Evolutionary conservation across 176 grass and related monocot genomes (phyloP).

Genomic region (Eragrostis nindensis): DNA sequence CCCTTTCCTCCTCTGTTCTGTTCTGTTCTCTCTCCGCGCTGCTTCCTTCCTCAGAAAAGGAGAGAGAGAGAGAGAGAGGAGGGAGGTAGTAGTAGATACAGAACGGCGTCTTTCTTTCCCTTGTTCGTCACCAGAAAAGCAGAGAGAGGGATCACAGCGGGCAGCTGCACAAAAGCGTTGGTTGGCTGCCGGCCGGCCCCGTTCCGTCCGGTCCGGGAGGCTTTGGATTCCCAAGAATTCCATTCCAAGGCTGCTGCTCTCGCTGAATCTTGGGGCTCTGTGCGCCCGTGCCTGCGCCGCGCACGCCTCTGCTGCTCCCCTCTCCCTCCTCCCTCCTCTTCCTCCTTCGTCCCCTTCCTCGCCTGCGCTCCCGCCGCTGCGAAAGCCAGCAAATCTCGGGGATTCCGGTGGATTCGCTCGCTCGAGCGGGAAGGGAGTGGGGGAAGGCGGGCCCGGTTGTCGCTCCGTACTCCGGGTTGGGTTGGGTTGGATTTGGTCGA

Average conservation of each 20-base stretch:
- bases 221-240: conserved; percentile 51
- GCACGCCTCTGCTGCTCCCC: background rate
- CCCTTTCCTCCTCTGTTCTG: too few relatives aligned
- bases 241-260: conserved; percentile 10
- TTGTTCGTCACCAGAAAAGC: conserved; percentile 13
- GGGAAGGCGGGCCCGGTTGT: background rate
- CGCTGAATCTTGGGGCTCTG: conserved; percentile 34
- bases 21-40: background rate
- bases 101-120: conserved; percentile 11
- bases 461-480: background rate
- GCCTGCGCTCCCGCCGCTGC: background rate
- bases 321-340: background rate
- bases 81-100: background rate
- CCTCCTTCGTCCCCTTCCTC: background rate
- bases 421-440: background rate
- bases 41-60: background rate
- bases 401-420: conserved; percentile 32
- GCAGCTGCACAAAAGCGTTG: conserved; percentile 17
- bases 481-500: conserved; percentile 53
- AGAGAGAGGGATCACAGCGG: background rate
- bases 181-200: background rate
- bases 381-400: conserved; percentile 32
- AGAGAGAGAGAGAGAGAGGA: background rate
- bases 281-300: background rate
- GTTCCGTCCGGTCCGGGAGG: background rate